Conservation (phyloP, 2,329 filamentous ascomycete genomes). For the Colletotrichum godetiae region DNA sequence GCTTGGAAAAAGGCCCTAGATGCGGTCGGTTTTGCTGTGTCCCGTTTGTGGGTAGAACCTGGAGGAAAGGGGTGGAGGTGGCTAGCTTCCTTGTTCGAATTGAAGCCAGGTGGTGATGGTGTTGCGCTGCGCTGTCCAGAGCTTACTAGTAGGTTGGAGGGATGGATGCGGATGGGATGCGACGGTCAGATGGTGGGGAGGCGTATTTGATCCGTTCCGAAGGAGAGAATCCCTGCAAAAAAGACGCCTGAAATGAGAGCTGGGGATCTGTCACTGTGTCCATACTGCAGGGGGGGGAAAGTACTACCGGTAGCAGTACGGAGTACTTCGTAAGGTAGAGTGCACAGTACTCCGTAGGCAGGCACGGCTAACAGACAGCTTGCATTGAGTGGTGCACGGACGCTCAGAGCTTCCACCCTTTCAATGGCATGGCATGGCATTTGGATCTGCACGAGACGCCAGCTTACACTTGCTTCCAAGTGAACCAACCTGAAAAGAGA, state of each 20-base stretch:
- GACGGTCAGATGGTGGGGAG: neutral
- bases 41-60: neutral
- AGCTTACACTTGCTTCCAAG: constrained; percentile 31
- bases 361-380: neutral
- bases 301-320: too few relatives aligned
- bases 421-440: constrained; percentile 5
- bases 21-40: neutral
- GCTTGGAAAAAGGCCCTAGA: neutral
- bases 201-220: constrained; percentile 28
- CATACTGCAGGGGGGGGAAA: neutral
- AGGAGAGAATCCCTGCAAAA: constrained; percentile 7
- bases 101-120: constrained; percentile 24
- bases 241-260: neutral
- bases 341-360: too few relatives aligned
- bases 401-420: constrained; percentile 12
- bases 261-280: constrained; percentile 5
- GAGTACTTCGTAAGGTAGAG: too few relatives aligned
- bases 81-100: neutral
- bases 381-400: constrained; percentile 23
- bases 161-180: neutral
- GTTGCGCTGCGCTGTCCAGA: constrained; percentile 28
- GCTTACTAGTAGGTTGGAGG: constrained; percentile 21
- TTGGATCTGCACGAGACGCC: constrained; percentile 29
- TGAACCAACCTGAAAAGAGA: constrained; percentile 2
- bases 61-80: neutral